phyloP scores from a whole-genome alignment of 345 rosid species.

The Populus euphratica region DNA sequence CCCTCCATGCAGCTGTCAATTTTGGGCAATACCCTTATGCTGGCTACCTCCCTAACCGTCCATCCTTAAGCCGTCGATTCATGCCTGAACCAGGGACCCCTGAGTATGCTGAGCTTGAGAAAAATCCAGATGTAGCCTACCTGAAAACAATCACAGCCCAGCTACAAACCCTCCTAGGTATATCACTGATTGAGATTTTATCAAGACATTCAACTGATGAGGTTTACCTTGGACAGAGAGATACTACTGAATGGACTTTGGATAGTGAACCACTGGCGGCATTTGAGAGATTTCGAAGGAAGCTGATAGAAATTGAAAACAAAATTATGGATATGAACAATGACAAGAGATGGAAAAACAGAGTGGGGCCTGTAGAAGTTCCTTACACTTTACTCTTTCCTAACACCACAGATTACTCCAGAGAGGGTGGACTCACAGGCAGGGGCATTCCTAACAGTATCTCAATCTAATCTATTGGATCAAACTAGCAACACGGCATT shows the following conservation, averaged over 20 bases:
- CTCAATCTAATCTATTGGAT: conserved; percentile 45
- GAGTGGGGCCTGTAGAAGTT: conserved; percentile 68
- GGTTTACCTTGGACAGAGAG: conserved; percentile 84
- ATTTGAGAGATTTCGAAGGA: conserved; percentile 56
- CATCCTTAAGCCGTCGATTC: conserved; percentile 79
- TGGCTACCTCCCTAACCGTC: conserved; percentile 92
- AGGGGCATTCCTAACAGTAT: conserved; percentile 90
- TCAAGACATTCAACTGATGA: conserved; percentile 86
- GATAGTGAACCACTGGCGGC: conserved; percentile 65
- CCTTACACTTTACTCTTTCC: conserved; percentile 83
- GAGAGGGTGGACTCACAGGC: conserved; percentile 67
- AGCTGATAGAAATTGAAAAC: conserved; percentile 52
- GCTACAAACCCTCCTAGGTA: conserved; percentile 75
- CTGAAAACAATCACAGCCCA: conserved; percentile 90
- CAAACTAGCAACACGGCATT: background rate
- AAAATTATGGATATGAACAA: conserved; percentile 52
- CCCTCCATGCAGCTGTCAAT: conserved; percentile 93
- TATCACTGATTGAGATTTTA: conserved; percentile 75
- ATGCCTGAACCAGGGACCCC: conserved; percentile 86
- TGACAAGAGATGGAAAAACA: conserved; percentile 60
- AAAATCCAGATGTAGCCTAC: conserved; percentile 50
- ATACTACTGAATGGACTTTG: conserved; percentile 61
- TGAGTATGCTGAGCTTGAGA: conserved; percentile 56
- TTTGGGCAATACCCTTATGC: conserved; percentile 96
- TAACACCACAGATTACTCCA: conserved; percentile 57